Conservation (phyloP, 2,329 filamentous ascomycete species). For the Tothia fuscella region DNA sequence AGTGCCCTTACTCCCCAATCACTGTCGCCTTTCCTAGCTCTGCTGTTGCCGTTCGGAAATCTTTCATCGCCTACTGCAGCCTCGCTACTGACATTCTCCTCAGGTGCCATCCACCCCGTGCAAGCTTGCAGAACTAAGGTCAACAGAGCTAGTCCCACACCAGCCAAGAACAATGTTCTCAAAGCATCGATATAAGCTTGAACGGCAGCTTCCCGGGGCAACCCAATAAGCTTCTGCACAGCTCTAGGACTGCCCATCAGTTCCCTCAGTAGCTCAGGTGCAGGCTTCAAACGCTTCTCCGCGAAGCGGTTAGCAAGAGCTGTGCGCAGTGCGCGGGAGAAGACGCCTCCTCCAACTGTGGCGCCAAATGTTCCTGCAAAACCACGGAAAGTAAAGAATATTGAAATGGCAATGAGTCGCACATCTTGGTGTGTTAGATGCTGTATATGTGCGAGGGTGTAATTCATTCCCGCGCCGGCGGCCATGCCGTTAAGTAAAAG, state of each 20-base stretch:
- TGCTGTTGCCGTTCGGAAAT: too few relatives aligned
- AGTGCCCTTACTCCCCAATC: too few relatives aligned
- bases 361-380: slow-evolving; percentile 74
- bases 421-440: slow-evolving; percentile 55
- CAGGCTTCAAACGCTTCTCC: slow-evolving; percentile 26
- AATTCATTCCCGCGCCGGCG: slow-evolving; percentile 65
- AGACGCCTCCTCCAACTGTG: slow-evolving; percentile 66
- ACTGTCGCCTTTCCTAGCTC: too few relatives aligned
- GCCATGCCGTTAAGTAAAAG: slow-evolving; percentile 52
- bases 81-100: too few relatives aligned
- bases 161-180: slow-evolving; percentile 40
- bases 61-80: too few relatives aligned
- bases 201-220: slow-evolving; percentile 40
- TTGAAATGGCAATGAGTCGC: slow-evolving; percentile 64
- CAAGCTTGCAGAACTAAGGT: slow-evolving; percentile 44
- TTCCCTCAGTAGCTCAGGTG: slow-evolving; percentile 37
- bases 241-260: slow-evolving; percentile 48
- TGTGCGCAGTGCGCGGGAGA: slow-evolving; percentile 47
- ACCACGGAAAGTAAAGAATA: slow-evolving; percentile 68
- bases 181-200: slow-evolving; percentile 43
- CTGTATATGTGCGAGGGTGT: slow-evolving; percentile 67
- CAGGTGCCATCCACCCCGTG: slow-evolving; percentile 41
- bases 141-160: slow-evolving; percentile 35
- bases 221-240: slow-evolving; percentile 36
- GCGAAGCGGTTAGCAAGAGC: slow-evolving; percentile 47